These are phyloP conservation scores for Pholiota adiposa DNA, from an alignment of 1,284 basidiomycete species.

Conservation along the genomic window DNA sequence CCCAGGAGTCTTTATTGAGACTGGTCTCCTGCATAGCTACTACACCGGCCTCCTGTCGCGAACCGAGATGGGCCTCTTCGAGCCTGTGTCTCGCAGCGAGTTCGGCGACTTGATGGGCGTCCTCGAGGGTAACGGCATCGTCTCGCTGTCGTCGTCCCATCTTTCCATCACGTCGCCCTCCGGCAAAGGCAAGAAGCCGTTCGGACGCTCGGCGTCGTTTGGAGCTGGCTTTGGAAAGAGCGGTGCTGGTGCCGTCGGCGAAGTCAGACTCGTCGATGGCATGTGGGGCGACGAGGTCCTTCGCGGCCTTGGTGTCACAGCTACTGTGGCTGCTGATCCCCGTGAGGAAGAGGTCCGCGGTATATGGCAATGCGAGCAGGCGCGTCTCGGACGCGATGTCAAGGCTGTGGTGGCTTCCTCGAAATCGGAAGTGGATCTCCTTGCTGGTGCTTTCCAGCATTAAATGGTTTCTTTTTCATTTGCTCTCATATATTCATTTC, in stretches of 20 bases:
- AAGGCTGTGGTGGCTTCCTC: slow-evolving; percentile 39
- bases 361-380: slow-evolving; percentile 70
- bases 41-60: slow-evolving; percentile 64
- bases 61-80: slow-evolving; percentile 55
- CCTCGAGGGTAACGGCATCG: slow-evolving; percentile 72
- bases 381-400: slow-evolving; percentile 57
- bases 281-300: slow-evolving; percentile 67
- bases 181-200: slow-evolving; percentile 44
- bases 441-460: slow-evolving; percentile 61
- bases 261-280: slow-evolving; percentile 58
- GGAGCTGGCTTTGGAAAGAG: slow-evolving; percentile 45
- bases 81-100: slow-evolving; percentile 72
- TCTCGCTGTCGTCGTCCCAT: slow-evolving; percentile 48
- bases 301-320: slow-evolving; percentile 61
- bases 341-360: slow-evolving; percentile 69
- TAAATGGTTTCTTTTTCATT: slow-evolving; percentile 30
- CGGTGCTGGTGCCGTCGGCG: slow-evolving; percentile 45
- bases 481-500: slow-evolving; percentile 14
- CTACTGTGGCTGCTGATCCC: slow-evolving; percentile 41
- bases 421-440: slow-evolving; percentile 37
- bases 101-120: slow-evolving; percentile 73
- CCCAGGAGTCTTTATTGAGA: slow-evolving; percentile 49
- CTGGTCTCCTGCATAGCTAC: slow-evolving; percentile 63
- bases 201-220: slow-evolving; percentile 65
- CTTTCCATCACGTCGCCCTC: slow-evolving; percentile 38